Base-by-base conservation (phyloP, 768 basidiomycete genomes). In the Strobilomyces dryophilus region DNA sequence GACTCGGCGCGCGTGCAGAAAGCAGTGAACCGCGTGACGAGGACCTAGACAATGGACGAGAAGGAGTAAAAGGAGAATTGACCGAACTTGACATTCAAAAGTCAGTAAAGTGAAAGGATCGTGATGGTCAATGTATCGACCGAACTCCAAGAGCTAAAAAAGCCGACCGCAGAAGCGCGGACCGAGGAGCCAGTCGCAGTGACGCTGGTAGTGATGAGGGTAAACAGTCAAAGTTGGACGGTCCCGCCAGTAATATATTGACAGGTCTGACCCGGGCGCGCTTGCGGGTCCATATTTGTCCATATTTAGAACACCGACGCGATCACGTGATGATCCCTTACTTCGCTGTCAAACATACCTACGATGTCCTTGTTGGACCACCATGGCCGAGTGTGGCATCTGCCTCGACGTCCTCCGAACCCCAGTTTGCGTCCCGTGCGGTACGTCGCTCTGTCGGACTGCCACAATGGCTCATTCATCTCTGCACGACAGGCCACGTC, bases 381-480 rank as follows among this genome's bases (percentile, higher is more conserved):
- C n/a, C n/a, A 79, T 81, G 81, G 70, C 75, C 34, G 70, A 76
- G 32, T 87, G 85, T 66, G 74, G 76, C 51, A 83, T 87, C 57
- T 88, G 85, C 64, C 72, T 81, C 21, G 81, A 84, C 39, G 63
- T 66, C 8, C 64, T 81, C 48, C 79, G 77, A 31, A 74, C 65
- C 29, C 85, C 85, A 1, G 80, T 83, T 4, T 78, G 77, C 11
- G 60, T 84, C 1, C 84, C 85, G 37, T 87, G 85, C 64, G 85
- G 85, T 87, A 60, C 49, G 80, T 51, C 7, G 29, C 5, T 6
- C 24, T 4, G 41, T 4, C 31, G 20, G 41, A 27, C 24, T 54
- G 24, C 39, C 49, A 24, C 54, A 49, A 34, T 15, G 2, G 24
- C 46, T 65, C 26, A 59, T 39, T 26, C 18, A 21, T 39, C 31